Conservation (phyloP, 345 rosid genomes). For the Populus alba region DNA sequence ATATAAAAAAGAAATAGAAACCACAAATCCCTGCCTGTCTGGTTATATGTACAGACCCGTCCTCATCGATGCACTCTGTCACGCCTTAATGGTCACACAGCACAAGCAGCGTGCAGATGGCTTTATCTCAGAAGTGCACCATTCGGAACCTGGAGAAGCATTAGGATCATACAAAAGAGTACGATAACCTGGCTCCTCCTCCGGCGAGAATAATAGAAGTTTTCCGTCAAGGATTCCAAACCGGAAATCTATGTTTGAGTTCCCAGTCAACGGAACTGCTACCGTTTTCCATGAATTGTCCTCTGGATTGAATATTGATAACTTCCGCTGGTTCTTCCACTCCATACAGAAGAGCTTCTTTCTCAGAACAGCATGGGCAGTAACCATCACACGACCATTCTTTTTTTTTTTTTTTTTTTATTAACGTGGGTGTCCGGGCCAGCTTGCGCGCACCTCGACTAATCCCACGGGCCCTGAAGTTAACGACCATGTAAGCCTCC, state of each 20-base stretch:
- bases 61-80: slow-evolving; percentile 15
- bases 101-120: slow-evolving; percentile 68
- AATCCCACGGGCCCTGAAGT: too few relatives aligned
- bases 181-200: slow-evolving; percentile 46
- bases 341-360: slow-evolving; percentile 80
- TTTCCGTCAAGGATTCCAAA: slow-evolving; percentile 74
- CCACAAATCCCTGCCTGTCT: too few relatives aligned
- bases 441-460: too few relatives aligned
- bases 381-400: slow-evolving; percentile 87
- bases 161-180: slow-evolving; percentile 74
- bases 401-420: too few relatives aligned
- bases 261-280: slow-evolving; percentile 67
- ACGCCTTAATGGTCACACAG: slow-evolving; percentile 73
- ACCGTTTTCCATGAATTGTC: slow-evolving; percentile 75
- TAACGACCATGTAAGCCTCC: too few relatives aligned
- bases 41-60: neutral
- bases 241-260: slow-evolving; percentile 59
- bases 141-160: slow-evolving; percentile 64
- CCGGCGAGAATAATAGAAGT: slow-evolving; percentile 63
- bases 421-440: too few relatives aligned
- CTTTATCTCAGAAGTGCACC: slow-evolving; percentile 67
- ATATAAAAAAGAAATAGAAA: neutral
- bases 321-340: slow-evolving; percentile 84
- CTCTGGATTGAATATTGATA: slow-evolving; percentile 60
- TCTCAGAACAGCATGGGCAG: slow-evolving; percentile 80